phyloP scores from a whole-genome alignment of 331 rosid genomes.

The Cydonia oblonga region DNA sequence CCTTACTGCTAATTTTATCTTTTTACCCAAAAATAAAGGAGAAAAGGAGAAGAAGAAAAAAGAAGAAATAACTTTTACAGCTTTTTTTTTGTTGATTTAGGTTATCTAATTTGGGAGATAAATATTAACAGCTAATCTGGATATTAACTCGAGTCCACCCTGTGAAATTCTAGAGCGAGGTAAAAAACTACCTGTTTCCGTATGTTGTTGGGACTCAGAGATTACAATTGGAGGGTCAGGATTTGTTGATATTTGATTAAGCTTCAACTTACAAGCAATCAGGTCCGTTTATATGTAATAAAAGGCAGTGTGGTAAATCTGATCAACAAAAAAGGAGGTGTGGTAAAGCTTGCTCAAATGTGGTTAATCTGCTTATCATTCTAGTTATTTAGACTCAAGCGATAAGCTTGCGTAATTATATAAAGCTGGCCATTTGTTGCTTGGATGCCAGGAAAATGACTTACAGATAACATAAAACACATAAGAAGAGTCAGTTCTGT shows the following conservation, averaged over 20 bases:
- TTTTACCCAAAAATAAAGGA: neutral
- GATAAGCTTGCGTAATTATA: too few species aligned
- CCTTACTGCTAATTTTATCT: neutral
- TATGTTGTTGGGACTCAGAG: neutral
- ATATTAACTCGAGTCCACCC: neutral
- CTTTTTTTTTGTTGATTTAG: neutral
- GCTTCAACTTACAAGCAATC: neutral
- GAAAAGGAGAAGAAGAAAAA: neutral
- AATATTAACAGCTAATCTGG: constrained; percentile 7
- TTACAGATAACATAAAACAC: neutral
- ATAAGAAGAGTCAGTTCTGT: too few species aligned
- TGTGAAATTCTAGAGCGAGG: neutral
- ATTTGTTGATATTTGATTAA: neutral
- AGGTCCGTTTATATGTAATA: neutral
- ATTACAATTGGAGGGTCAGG: neutral
- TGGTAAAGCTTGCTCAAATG: neutral
- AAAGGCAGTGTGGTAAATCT: neutral
- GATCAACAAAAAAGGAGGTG: neutral
- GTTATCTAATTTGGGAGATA: neutral
- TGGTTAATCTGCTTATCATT: neutral
- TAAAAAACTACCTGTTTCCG: neutral
- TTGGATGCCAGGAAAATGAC: constrained; percentile 1
- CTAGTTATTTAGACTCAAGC: neutral
- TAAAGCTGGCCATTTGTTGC: neutral
- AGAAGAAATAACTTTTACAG: neutral